Percentiles rank a stretch among this genome's conserved stretches.
Conservation (phyloP, 2,329 filamentous ascomycete genomes). For the Hymenoscyphus scutula region DNA sequence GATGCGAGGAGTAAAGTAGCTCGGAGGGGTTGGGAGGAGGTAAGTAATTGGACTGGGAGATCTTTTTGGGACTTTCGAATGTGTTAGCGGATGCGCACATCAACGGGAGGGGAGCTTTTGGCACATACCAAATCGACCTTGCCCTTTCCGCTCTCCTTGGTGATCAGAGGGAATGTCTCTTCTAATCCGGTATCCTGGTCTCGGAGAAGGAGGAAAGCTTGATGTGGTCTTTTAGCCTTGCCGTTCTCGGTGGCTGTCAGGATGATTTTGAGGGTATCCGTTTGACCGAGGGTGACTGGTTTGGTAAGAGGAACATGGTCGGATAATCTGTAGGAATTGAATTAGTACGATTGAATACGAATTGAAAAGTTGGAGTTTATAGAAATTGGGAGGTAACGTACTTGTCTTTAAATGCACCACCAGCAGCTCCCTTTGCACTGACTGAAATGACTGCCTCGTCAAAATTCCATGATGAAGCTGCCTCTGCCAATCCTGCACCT, state of each 20-base stretch:
- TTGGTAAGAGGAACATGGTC: constrained; percentile 48
- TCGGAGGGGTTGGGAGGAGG: constrained; percentile 63
- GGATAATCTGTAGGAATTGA: constrained; percentile 28
- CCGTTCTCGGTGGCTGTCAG: constrained; percentile 79
- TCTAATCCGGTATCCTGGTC: constrained; percentile 76
- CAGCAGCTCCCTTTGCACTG: constrained; percentile 55
- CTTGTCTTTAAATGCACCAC: constrained; percentile 58
- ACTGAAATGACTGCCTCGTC: constrained; percentile 69
- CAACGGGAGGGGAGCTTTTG: not conserved
- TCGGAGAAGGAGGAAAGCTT: constrained; percentile 83
- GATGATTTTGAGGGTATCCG: constrained; percentile 76
- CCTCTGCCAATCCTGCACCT: constrained; percentile 41
- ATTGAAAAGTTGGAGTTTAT: not conserved
- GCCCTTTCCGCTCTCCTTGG: constrained; percentile 87
- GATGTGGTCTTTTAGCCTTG: constrained; percentile 81
- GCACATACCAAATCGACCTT: constrained; percentile 75
- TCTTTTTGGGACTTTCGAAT: constrained; percentile 74
- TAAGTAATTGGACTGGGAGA: constrained; percentile 78
- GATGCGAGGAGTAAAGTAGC: constrained; percentile 85
- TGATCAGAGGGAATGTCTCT: constrained; percentile 76
- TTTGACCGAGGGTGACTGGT: constrained; percentile 60
- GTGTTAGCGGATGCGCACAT: constrained; percentile 21
- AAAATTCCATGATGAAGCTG: constrained; percentile 65
- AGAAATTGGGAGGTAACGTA: constrained; percentile 42
- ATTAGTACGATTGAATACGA: constrained; percentile 18